Conservation (phyloP, 805 yeast species). For the Saturnispora besseyi region DNA sequence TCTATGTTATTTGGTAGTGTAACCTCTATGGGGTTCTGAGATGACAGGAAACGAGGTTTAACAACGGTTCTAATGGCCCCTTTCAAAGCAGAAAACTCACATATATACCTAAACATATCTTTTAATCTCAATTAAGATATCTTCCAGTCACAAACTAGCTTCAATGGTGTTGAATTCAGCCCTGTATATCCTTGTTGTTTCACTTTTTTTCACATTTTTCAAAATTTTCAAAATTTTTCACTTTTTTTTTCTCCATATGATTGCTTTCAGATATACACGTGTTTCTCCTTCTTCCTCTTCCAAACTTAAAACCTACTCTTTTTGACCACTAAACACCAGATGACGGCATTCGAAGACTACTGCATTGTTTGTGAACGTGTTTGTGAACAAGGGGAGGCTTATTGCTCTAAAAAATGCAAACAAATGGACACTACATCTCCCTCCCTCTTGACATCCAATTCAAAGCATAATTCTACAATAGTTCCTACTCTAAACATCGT, state of each 20-base stretch:
- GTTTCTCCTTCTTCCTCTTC: neutral
- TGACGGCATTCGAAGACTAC: slow-evolving; percentile 35
- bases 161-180: too few species aligned
- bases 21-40: neutral
- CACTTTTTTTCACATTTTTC: slow-evolving; percentile 3
- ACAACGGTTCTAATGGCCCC: neutral
- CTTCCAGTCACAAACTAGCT: neutral
- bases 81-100: neutral
- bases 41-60: neutral
- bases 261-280: neutral
- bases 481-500: slow-evolving; percentile 13
- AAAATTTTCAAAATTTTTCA: neutral
- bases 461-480: neutral
- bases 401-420: slow-evolving; percentile 28
- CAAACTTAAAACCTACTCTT: neutral
- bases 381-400: slow-evolving; percentile 25
- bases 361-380: slow-evolving; percentile 30
- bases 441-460: slow-evolving; percentile 16
- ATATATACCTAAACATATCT: neutral
- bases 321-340: slow-evolving; percentile 9
- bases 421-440: slow-evolving; percentile 22
- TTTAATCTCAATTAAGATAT: neutral
- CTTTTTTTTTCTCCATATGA: neutral
- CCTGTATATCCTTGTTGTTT: neutral
- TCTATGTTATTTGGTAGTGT: neutral